phyloP scores from a whole-genome alignment of 139 green algal species.

The Asterochloris erici region DNA sequence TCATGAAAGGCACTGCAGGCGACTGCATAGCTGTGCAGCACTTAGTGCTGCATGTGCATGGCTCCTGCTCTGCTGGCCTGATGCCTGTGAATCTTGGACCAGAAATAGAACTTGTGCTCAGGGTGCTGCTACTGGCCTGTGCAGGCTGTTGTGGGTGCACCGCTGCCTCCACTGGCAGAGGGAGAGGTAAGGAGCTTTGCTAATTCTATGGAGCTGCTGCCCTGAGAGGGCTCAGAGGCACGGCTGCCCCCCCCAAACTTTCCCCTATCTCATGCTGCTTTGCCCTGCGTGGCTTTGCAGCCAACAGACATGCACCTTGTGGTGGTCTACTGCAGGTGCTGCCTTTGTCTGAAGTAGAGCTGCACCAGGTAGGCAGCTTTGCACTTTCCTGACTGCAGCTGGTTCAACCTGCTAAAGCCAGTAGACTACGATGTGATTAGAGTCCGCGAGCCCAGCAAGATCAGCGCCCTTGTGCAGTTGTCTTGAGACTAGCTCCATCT shows the following conservation, averaged over 20 bases:
- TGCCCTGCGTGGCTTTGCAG: too few species aligned
- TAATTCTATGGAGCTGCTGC: too few species aligned
- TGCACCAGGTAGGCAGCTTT: conserved; percentile 22
- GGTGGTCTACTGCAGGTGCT: conserved; percentile 15
- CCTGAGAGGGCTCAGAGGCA: too few species aligned
- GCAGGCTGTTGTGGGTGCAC: conserved; percentile 49
- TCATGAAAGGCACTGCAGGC: too few species aligned
- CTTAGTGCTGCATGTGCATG: too few species aligned
- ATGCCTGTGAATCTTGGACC: too few species aligned
- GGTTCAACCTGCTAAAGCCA: background rate
- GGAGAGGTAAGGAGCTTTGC: conserved; percentile 22
- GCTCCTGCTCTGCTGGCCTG: too few species aligned
- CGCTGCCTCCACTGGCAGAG: conserved; percentile 50
- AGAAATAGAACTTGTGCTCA: too few species aligned
- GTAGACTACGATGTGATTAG: background rate
- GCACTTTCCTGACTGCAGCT: background rate
- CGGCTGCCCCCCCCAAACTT: too few species aligned
- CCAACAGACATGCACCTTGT: too few species aligned
- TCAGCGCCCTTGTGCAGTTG: background rate
- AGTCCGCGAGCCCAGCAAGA: background rate
- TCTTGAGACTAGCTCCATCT: background rate
- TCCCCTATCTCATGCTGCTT: too few species aligned
- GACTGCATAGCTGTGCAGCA: too few species aligned
- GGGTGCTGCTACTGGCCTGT: background rate
- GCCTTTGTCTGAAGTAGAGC: conserved; percentile 46